Evolutionary conservation across 495 filamentous ascomycete species (phyloP).

Genomic region (Chaetomium fimeti): DNA sequence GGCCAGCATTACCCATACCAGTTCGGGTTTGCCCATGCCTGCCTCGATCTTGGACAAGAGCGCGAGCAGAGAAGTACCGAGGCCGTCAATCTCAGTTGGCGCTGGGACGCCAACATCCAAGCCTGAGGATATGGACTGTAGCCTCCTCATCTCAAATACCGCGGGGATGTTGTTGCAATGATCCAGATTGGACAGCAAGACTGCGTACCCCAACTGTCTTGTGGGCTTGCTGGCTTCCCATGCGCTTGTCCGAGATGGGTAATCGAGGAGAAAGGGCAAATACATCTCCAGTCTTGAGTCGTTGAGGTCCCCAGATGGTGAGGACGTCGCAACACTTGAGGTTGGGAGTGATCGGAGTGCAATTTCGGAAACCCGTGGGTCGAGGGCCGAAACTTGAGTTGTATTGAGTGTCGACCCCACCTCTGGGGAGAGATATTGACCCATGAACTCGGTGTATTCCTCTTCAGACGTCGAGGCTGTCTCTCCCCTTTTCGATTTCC

Average conservation of each 20-base stretch:
- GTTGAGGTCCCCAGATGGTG: not conserved
- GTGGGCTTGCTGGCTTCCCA: slow-evolving; percentile 59
- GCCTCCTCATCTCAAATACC: slow-evolving; percentile 35
- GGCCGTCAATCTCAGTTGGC: slow-evolving; percentile 10
- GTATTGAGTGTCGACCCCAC: not conserved
- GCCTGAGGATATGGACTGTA: slow-evolving; percentile 31
- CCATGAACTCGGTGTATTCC: slow-evolving; percentile 45
- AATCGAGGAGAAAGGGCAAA: slow-evolving; percentile 59
- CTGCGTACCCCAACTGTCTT: slow-evolving; percentile 59
- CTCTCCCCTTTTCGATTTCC: slow-evolving; percentile 27
- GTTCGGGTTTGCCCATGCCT: not conserved
- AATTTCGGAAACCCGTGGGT: slow-evolving; percentile 53
- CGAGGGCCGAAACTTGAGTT: slow-evolving; percentile 29
- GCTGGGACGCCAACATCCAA: slow-evolving; percentile 18
- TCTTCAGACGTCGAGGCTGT: slow-evolving; percentile 18
- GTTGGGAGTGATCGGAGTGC: slow-evolving; percentile 37
- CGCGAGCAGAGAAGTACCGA: slow-evolving; percentile 8
- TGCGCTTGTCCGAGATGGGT: slow-evolving; percentile 56
- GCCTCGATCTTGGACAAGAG: slow-evolving; percentile 22
- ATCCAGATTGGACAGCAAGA: slow-evolving; percentile 46
- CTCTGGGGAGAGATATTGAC: slow-evolving; percentile 43
- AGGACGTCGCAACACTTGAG: not conserved
- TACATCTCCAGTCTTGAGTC: slow-evolving; percentile 48
- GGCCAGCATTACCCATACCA: slow-evolving; percentile 42
- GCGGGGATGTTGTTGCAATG: slow-evolving; percentile 7